A percentile compares a stretch with the other conserved stretches of the same genome.
phyloP scores from a whole-genome alignment of 495 filamentous ascomycete species.

The Xylaria intraflava region DNA sequence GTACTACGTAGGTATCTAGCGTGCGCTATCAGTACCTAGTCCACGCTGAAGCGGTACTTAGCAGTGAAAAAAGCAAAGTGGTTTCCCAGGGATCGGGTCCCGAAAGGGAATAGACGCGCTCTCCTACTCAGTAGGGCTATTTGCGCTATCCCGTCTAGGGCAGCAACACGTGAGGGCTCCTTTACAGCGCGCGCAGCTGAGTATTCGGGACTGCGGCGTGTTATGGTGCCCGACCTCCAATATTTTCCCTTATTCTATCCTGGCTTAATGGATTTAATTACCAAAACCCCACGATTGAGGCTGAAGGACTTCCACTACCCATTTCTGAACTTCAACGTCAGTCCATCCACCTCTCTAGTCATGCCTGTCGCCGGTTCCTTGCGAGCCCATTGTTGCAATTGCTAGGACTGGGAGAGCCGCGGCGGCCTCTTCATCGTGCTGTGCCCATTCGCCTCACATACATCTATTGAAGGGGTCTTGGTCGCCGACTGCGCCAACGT shows the following conservation, averaged over 20 bases:
- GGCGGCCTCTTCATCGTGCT: not conserved
- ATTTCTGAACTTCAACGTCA: not conserved
- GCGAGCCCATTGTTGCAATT: constrained; percentile 3
- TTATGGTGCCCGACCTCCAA: constrained; percentile 1
- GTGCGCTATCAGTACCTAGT: too few relatives aligned
- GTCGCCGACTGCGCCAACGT: not conserved
- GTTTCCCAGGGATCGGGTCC: not conserved
- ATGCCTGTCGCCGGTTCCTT: constrained; percentile 1
- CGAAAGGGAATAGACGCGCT: not conserved
- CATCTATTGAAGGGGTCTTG: not conserved
- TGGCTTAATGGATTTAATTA: not conserved
- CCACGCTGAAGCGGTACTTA: too few relatives aligned
- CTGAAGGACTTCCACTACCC: constrained; percentile 2
- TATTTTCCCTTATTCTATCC: constrained; percentile 5
- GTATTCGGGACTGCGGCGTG: too few relatives aligned
- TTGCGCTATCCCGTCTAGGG: not conserved
- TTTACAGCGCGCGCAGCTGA: too few relatives aligned
- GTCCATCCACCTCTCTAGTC: not conserved
- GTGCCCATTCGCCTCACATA: not conserved
- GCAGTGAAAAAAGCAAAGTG: not conserved
- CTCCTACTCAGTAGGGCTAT: too few relatives aligned
- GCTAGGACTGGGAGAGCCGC: not conserved
- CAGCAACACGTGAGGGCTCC: not conserved
- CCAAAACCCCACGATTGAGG: constrained; percentile 5
- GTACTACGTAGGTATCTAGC: not conserved